Conservation (phyloP, 768 basidiomycete species). For the Amanita rubescens region DNA sequence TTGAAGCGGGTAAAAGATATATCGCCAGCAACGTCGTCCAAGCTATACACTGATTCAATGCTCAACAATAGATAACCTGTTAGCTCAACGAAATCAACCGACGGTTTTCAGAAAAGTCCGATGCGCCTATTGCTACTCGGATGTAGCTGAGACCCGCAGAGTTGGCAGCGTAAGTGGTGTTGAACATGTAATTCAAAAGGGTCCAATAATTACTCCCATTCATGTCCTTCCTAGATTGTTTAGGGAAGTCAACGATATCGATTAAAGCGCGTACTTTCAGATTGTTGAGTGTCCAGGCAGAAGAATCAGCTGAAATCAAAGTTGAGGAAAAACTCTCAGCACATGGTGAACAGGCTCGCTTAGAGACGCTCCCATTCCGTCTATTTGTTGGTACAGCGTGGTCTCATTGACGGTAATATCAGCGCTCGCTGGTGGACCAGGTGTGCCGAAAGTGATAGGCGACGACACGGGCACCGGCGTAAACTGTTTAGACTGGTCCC, state of each 20-base stretch:
- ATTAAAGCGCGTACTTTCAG: slow-evolving; percentile 44
- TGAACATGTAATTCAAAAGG: slow-evolving; percentile 52
- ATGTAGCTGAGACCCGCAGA: slow-evolving; percentile 65
- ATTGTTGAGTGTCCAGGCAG: slow-evolving; percentile 50
- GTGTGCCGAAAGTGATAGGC: slow-evolving; percentile 52
- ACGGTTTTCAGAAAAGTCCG: slow-evolving; percentile 63
- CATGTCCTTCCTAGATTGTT: slow-evolving; percentile 26
- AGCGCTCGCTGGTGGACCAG: slow-evolving; percentile 48
- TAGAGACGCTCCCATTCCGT: slow-evolving; percentile 59
- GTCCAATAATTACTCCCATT: slow-evolving; percentile 52
- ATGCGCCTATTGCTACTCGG: slow-evolving; percentile 63
- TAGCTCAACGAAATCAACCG: not conserved
- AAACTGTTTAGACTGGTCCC: slow-evolving; percentile 45
- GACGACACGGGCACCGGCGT: slow-evolving; percentile 37
- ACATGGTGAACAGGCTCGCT: slow-evolving; percentile 30
- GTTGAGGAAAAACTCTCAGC: not conserved
- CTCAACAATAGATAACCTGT: not conserved
- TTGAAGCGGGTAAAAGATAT: slow-evolving; percentile 51
- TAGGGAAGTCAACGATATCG: not conserved
- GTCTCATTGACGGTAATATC: slow-evolving; percentile 57
- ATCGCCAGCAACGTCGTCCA: slow-evolving; percentile 58
- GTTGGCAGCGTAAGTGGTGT: slow-evolving; percentile 50
- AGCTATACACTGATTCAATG: slow-evolving; percentile 44
- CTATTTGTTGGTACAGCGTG: slow-evolving; percentile 50
- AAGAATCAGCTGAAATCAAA: slow-evolving; percentile 53